Evolutionary conservation across 139 green algal genomes (phyloP), one percentile per base, ranked within the genome.

Genomic region (Closterium sp.): DNA sequence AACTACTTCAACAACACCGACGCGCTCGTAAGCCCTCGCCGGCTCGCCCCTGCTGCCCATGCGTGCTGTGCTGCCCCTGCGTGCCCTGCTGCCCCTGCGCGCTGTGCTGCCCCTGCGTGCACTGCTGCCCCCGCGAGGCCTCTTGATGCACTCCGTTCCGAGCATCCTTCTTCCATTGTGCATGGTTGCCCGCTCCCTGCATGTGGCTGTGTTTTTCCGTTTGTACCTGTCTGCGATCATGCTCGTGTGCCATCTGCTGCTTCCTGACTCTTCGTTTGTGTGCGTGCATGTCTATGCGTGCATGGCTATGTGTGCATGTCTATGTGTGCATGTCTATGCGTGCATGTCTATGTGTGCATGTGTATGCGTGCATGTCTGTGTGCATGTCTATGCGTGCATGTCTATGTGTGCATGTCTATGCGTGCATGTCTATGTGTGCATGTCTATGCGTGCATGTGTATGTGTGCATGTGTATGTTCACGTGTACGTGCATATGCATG

Each of bases 1-100:
- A 97, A 99, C 94, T 99, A 98, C 95, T 99, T 98, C 96, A 98
- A 98, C 95, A 99, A 98, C 97, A 99, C 97, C 89, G 97, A 99
- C 90, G 98, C 96, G 81, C 95, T 99, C 3, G 89, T 92, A 33
- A 30, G 89, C 69, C 43, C n/a, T n/a, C n/a, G n/a, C n/a, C n/a
- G n/a, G n/a, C n/a, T n/a, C n/a, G n/a, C n/a, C n/a, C n/a, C n/a
- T n/a, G n/a, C n/a, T n/a, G n/a, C n/a, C n/a, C n/a, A n/a, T n/a
- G n/a, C n/a, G n/a, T n/a, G n/a, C n/a, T n/a, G n/a, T n/a, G n/a
- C n/a, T n/a, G n/a, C n/a, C n/a, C n/a, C n/a, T n/a, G n/a, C n/a
- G n/a, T n/a, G n/a, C n/a, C n/a, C n/a, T n/a, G n/a, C n/a, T n/a
- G n/a, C n/a, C n/a, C n/a, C n/a, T n/a, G n/a, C n/a, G n/a, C n/a